Evolutionary conservation across 2,329 filamentous ascomycete species (phyloP), one percentile per base, ranked within the genome.

Genomic region (Sphaceloma murrayae): DNA sequence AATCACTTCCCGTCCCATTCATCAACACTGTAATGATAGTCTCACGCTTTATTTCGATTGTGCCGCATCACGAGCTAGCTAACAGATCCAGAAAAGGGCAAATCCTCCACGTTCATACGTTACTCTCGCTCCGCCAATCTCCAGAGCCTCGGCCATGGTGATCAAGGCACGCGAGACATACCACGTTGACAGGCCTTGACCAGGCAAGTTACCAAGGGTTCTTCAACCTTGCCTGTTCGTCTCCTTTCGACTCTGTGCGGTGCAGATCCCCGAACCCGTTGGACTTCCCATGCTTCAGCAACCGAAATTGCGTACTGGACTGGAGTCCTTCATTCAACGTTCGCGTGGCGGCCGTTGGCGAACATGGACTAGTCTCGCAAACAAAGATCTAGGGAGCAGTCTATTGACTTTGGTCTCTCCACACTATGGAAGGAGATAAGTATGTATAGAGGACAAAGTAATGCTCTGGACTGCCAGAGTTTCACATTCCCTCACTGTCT

Each of bases 181-280:
- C n/a, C 24, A 11, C 24, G 6, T 27, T 11, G 24, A 6, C 24
- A 27, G 24, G 11, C 24, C 24, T 7, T 11, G 24, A 27, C 24
- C 24, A 27, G 24, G 7, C 24, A 11, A 27, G 36, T 29, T 40
- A 30, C 24, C 22, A n/a, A 4, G 21, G 22, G n/a, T 19, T 40
- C 36, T 22, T 29, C 16, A 29, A 10, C 16, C 36, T 40, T 26
- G 36, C 17, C 36, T 40, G 26, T 11, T 30, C 14, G 22, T 10
- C 11, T 14, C 17, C 18, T 29, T 8, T 16, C 14, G 36, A 16
- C 22, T n/a, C 26, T 22, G 36, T 30, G 14, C 17, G 14, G 18
- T 19, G 24, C 16, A 29, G 36, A 30, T 40, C 36, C 17, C 30
- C 49, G 4, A 26, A 43, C 42, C 52, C 50, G 10, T 42, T 43